These are phyloP conservation scores for Elongisporangium prolatum DNA, from an alignment of 352 stramenopile genomes.

Conservation along the genomic window DNA sequence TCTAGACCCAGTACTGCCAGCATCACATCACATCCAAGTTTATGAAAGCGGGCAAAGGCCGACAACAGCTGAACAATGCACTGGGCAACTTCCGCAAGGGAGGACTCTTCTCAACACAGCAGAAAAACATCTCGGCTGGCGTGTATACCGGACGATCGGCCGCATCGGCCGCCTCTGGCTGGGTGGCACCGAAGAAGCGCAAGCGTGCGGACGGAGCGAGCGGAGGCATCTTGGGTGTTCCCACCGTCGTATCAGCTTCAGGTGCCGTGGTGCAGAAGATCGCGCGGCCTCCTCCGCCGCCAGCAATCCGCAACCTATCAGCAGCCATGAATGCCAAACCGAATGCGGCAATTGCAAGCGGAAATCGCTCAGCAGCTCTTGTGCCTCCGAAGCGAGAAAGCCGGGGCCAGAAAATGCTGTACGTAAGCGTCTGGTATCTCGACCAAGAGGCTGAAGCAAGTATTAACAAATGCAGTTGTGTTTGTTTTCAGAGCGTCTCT, in stretches of 20 bases:
- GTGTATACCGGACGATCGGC: conserved; percentile 43
- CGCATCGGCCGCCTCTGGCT: conserved; percentile 9
- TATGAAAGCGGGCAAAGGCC: conserved; percentile 57
- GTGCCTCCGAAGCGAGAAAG: conserved; percentile 6
- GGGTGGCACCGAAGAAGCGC: conserved; percentile 40
- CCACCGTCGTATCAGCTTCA: conserved; percentile 44
- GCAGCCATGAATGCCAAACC: neutral
- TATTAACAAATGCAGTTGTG: neutral
- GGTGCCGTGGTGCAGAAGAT: conserved; percentile 38
- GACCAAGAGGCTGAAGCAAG: too few relatives aligned
- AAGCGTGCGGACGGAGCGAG: conserved; percentile 30
- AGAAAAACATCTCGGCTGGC: conserved; percentile 75
- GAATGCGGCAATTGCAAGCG: too few relatives aligned
- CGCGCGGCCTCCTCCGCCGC: neutral
- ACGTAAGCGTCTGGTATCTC: conserved; percentile 11
- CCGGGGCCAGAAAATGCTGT: conserved; percentile 40
- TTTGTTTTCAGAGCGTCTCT: conserved; percentile 22
- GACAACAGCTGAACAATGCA: conserved; percentile 75
- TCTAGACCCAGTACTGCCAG: conserved; percentile 65
- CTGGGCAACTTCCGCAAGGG: conserved; percentile 55
- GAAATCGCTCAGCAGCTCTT: neutral
- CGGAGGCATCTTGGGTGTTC: conserved; percentile 27
- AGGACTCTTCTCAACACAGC: conserved; percentile 48
- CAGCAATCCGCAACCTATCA: conserved; percentile 7
- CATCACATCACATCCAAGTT: conserved; percentile 76